A percentile compares a stretch with the other conserved stretches of the same genome.
These are phyloP conservation scores for Uronychia binucleata DNA, from an alignment of 73 alveolate species.

Conservation along the genomic window DNA sequence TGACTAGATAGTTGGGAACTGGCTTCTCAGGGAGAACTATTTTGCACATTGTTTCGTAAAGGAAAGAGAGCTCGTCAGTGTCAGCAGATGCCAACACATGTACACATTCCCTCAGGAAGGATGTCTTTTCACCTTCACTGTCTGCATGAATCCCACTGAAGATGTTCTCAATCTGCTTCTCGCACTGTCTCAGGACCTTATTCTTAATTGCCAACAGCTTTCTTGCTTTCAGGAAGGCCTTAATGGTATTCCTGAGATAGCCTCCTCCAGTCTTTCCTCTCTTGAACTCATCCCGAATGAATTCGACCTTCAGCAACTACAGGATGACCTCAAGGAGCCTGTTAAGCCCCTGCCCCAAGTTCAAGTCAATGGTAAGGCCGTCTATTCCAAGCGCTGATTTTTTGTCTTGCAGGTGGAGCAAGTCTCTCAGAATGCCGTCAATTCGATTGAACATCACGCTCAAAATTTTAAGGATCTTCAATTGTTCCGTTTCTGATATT, in stretches of 20 bases:
- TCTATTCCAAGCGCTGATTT: not conserved
- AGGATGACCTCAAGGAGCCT: not conserved
- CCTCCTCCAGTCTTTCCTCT: not conserved
- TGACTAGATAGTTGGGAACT: conserved; percentile 46
- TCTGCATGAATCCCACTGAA: conserved; percentile 46
- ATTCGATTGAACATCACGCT: not conserved
- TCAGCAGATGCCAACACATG: conserved; percentile 20
- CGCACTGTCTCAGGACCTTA: conserved; percentile 40
- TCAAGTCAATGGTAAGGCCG: not conserved
- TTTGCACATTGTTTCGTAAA: conserved; percentile 43
- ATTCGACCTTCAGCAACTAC: not conserved
- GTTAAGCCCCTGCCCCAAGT: not conserved
- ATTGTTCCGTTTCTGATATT: not conserved
- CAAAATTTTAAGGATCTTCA: not conserved
- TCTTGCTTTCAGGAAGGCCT: conserved; percentile 48
- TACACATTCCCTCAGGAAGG: conserved; percentile 46
- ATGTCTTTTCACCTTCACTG: conserved; percentile 42
- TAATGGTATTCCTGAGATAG: conserved; percentile 9
- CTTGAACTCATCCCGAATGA: not conserved
- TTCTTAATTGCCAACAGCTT: conserved; percentile 41
- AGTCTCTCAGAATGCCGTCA: not conserved
- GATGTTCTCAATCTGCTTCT: conserved; percentile 43
- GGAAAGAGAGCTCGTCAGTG: conserved; percentile 49
- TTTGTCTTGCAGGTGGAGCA: not conserved
- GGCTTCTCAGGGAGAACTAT: conserved; percentile 56